phyloP scores from a whole-genome alignment of 176 grass and related monocot species.

The Triticum timopheevii region DNA sequence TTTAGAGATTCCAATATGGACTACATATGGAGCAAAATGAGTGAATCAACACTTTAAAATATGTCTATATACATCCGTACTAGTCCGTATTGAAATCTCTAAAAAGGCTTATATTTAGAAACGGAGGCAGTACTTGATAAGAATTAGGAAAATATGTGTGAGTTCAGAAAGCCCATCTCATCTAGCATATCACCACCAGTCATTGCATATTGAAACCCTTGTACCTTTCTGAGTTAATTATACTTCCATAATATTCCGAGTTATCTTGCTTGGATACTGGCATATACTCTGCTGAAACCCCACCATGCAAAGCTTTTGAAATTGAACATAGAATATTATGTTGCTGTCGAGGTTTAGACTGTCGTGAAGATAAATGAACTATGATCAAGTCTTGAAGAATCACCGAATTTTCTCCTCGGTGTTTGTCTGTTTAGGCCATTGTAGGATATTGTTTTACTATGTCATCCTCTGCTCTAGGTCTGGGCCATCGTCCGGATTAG shows the following conservation, averaged over 20 bases:
- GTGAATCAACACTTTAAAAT: too few relatives aligned
- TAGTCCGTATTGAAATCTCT: too few relatives aligned
- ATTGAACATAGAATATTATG: not conserved
- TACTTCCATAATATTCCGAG: not conserved
- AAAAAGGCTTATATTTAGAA: too few relatives aligned
- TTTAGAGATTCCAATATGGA: too few relatives aligned
- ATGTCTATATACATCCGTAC: too few relatives aligned
- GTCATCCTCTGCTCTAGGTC: not conserved
- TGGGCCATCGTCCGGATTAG: not conserved
- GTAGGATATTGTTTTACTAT: not conserved
- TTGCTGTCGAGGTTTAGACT: not conserved
- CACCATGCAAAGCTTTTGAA: not conserved
- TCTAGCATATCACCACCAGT: not conserved
- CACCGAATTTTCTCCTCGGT: not conserved
- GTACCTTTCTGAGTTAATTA: not conserved
- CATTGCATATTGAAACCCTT: not conserved
- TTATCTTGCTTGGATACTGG: not conserved
- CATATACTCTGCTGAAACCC: not conserved
- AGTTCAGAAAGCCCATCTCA: not conserved
- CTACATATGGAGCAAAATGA: too few relatives aligned
- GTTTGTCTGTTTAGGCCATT: not conserved
- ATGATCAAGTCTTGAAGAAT: not conserved
- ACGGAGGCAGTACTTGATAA: not conserved
- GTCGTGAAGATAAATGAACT: not conserved
- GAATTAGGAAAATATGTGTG: not conserved